phyloP scores from a whole-genome alignment of 2,329 filamentous ascomycete species.

The Cercospora brassicicola region DNA sequence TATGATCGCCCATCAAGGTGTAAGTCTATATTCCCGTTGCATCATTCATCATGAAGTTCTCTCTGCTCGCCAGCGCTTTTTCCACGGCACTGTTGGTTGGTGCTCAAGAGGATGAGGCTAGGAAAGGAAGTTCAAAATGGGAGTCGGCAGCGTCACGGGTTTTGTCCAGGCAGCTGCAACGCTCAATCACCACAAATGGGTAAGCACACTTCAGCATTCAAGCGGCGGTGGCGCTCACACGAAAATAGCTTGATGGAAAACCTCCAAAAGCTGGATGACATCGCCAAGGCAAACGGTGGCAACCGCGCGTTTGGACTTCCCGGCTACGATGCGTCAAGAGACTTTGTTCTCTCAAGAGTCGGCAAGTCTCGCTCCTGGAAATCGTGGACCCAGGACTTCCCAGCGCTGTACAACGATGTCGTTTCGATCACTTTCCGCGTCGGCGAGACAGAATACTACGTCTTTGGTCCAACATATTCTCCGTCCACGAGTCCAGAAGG shows the following conservation, averaged over 20 bases:
- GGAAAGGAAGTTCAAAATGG: slow-evolving; percentile 1
- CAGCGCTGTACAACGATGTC: slow-evolving; percentile 23
- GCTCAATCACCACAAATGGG: slow-evolving; percentile 18
- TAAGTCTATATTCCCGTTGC: neutral
- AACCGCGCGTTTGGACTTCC: slow-evolving; percentile 62
- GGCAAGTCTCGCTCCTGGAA: slow-evolving; percentile 41
- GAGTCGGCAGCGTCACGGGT: slow-evolving; percentile 6
- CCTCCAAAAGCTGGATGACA: slow-evolving; percentile 57
- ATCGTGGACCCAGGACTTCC: slow-evolving; percentile 22
- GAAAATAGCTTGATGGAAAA: slow-evolving; percentile 53
- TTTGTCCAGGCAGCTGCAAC: slow-evolving; percentile 19
- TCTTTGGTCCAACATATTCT: slow-evolving; percentile 59
- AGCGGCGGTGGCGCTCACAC: neutral
- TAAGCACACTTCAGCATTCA: slow-evolving; percentile 1
- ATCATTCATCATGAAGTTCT: slow-evolving; percentile 9
- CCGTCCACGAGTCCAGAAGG: slow-evolving; percentile 43
- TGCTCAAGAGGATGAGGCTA: slow-evolving; percentile 6
- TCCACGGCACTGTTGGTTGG: slow-evolving; percentile 1
- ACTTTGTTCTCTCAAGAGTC: slow-evolving; percentile 57
- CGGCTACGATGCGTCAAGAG: slow-evolving; percentile 59
- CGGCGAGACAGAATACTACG: slow-evolving; percentile 45
- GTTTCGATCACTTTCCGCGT: slow-evolving; percentile 42
- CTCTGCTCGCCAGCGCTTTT: neutral
- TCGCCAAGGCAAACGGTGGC: slow-evolving; percentile 57
- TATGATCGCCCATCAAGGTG: slow-evolving; percentile 4